Percentiles rank a stretch among this genome's conserved stretches.
Conservation (phyloP, 1,284 basidiomycete genomes). For the Irpex rosettiformis region DNA sequence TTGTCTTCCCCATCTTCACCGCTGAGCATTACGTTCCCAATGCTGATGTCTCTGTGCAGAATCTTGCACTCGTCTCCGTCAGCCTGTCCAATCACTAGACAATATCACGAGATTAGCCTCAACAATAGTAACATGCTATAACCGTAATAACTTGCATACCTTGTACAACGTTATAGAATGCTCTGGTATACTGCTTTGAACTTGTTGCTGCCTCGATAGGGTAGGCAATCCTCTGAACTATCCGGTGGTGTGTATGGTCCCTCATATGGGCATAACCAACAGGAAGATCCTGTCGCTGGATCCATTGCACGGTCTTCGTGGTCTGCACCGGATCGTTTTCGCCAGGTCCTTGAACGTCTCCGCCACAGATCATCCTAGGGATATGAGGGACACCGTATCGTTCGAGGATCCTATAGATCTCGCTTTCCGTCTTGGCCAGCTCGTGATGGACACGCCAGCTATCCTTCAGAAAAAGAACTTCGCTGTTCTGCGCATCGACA, state of each 20-base stretch:
- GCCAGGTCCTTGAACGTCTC: not conserved
- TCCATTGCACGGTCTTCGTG: not conserved
- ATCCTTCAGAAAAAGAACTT: conserved; percentile 4
- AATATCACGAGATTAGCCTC: no score
- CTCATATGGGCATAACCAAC: not conserved
- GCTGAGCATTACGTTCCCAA: conserved; percentile 2
- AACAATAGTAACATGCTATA: no score
- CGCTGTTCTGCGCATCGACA: not conserved
- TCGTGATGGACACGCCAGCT: not conserved
- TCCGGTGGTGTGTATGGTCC: not conserved
- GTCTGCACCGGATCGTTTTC: not conserved
- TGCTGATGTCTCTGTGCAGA: conserved; percentile 4
- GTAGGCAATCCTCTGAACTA: not conserved
- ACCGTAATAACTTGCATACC: not conserved
- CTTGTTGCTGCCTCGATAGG: not conserved
- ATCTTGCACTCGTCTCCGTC: not conserved
- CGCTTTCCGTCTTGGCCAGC: not conserved
- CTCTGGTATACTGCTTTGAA: not conserved
- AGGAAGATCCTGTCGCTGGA: not conserved
- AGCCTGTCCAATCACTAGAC: not conserved
- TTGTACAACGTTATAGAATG: not conserved
- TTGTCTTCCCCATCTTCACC: not conserved
- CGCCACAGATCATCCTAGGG: not conserved
- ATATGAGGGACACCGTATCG: not conserved
- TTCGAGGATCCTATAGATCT: not conserved